phyloP scores from a whole-genome alignment of 1,284 basidiomycete genomes.

The Tylopilus sp. region DNA sequence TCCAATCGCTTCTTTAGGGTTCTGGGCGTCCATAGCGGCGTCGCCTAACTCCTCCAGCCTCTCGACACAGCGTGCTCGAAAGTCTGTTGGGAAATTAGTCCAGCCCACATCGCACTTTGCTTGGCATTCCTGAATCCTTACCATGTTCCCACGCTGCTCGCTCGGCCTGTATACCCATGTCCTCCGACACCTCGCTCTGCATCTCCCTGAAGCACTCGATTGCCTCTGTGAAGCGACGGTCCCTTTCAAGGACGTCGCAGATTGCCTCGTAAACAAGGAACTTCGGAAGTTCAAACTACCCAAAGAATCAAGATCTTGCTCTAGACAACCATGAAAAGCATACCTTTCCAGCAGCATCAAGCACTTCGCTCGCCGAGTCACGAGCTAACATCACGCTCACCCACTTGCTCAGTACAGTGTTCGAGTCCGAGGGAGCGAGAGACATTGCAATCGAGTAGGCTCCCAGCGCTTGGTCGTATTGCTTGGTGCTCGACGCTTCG shows the following conservation, averaged over 20 bases:
- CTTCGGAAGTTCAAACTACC: slow-evolving; percentile 7
- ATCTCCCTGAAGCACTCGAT: slow-evolving; percentile 3
- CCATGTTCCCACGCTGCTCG: slow-evolving; percentile 2
- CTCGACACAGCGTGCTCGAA: neutral
- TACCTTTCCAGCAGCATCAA: slow-evolving; percentile 6
- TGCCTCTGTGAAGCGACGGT: neutral
- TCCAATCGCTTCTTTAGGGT: neutral
- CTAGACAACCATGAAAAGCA: neutral
- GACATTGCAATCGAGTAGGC: slow-evolving; percentile 8
- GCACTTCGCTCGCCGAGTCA: neutral
- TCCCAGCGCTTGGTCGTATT: neutral
- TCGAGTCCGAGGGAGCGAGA: neutral
- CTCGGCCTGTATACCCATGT: neutral
- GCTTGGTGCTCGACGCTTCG: neutral
- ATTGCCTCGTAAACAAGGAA: neutral
- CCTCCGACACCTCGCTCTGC: neutral
- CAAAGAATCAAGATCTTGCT: neutral
- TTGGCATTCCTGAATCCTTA: neutral
- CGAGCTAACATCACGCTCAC: neutral
- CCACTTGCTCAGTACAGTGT: slow-evolving; percentile 8
- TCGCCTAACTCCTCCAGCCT: slow-evolving; percentile 1
- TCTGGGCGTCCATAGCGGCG: neutral
- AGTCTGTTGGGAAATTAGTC: neutral
- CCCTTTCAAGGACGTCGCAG: slow-evolving; percentile 6
- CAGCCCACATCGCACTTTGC: no score